phyloP scores from a whole-genome alignment of 208 protist genomes.

The Spongospora subterranea region DNA sequence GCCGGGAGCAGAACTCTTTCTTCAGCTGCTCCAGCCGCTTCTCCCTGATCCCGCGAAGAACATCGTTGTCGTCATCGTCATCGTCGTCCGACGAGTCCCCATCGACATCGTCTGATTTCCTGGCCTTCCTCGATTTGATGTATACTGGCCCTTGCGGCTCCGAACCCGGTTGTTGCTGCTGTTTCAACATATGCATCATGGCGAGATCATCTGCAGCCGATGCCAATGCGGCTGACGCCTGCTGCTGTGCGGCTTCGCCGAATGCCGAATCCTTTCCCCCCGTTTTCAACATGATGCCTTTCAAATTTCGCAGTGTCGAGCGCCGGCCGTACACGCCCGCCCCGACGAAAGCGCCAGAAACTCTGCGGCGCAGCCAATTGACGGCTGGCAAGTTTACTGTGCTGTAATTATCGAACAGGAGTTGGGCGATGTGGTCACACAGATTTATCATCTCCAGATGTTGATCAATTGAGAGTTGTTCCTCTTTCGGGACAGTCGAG shows the following conservation, averaged over 20 bases:
- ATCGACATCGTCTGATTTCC: neutral
- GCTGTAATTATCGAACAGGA: too few relatives aligned
- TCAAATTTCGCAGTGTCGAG: too few relatives aligned
- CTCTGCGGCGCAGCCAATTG: too few relatives aligned
- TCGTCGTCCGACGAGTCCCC: neutral
- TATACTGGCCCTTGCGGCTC: neutral
- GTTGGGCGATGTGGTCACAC: too few relatives aligned
- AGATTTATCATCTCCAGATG: too few relatives aligned
- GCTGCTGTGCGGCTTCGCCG: conserved; percentile 41
- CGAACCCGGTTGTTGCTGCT: neutral
- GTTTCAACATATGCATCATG: neutral
- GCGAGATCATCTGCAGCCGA: conserved; percentile 31
- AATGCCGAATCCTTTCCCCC: conserved; percentile 6
- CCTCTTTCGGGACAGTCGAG: too few relatives aligned
- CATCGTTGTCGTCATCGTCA: conserved; percentile 58
- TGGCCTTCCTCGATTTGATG: neutral
- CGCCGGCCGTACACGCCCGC: too few relatives aligned
- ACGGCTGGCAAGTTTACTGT: too few relatives aligned
- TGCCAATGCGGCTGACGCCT: conserved; percentile 47
- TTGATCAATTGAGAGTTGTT: too few relatives aligned
- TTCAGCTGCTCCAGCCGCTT: neutral
- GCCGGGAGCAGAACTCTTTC: neutral
- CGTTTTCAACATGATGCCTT: conserved; percentile 54
- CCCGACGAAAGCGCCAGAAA: too few relatives aligned
- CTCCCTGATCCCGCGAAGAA: neutral